Evolutionary conservation across 371 early-diverging fungal species (phyloP), one percentile per base, ranked within the genome.

Genomic region (Lichtheimia hyalospora): DNA sequence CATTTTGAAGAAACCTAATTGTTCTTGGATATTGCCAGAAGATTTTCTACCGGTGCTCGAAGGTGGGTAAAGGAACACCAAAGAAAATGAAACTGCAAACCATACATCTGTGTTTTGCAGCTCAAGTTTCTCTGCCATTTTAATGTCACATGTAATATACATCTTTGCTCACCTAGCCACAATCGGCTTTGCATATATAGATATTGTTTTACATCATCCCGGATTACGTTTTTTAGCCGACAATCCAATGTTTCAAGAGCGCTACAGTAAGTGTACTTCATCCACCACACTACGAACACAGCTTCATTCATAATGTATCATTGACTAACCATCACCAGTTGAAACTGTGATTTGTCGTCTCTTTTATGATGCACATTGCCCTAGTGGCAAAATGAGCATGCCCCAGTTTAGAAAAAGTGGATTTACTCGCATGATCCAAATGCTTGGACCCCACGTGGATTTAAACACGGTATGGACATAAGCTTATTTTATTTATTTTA

Each of bases 291-390:
- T 34, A 2, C 34, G 10, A 34, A 2, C 5, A 34, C 10, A 34
- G 10, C 34, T 34, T 10, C 10, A 1, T 8, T 34, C 34, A 8
- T 34, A 5, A 46, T 46, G 21, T 5, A 46, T 3, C 46, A 21
- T 46, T 46, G 12, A 18, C 46, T 8, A 2, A 16, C 21, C 16
- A 6, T 1, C 16, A 28, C 46, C 76, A 79, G 79, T 79, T 53
- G 79, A 82, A 68, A 95, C 96, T 8, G 95, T 96, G 15, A 86
- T 92, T 28, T 87, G 91, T 53, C 83, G 95, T 13, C 81, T 96
- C 44, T 95, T 89, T 63, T 96, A 91, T 66, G 79, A 77, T 8
- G 84, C 85, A 25, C 81, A 86, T 23, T 75, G 84, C 54, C 83
- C 84, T 61, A 82, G 78, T 57, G 88, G 92, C 8, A 77, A 76